Evolutionary conservation across 1,139 yeast species (phyloP), one percentile per base, ranked within the genome.

Genomic region (Candida tetrigidarum): DNA sequence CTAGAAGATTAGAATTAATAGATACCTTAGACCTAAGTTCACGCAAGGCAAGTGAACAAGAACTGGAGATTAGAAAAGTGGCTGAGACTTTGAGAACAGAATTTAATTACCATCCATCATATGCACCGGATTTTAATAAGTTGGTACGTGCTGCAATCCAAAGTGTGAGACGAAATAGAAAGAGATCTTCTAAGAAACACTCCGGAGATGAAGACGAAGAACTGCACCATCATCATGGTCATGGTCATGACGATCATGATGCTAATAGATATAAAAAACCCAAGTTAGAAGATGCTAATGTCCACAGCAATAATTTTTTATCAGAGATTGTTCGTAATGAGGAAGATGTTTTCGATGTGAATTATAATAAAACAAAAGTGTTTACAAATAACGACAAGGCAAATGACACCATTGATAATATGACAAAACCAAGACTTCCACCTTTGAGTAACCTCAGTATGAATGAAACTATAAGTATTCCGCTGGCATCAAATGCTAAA

Each of bases 111-210:
- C 79, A 84, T 1, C 67, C 65, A 7, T 78, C 77, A 3, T 72
- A 79, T 23, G 67, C 82, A 30, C 67, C 72, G 1, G 98, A 92
- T 54, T 92, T 93, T 61, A 96, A 91, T 62, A 86, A 86, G 62
- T 76, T 93, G 37, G 97, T 93, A 0, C 72, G 97, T 27, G 96
- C 97, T 2, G 98, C 97, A 0, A 86, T 93, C 22, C 99, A 93
- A 51, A 71, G 78, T 50, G 80, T 72, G 2, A 52, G 80, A 39
- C 56, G 80, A 42, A 75, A 75, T 51, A 55, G 80, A 18, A 75
- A 75, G 49, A 50, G 80, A 45, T 66, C 73, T 14, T 62, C 71
- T 27, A 69, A 72, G 48, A 60, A 58, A 37, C 50, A 55, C 30
- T 15, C 48, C 11, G 42, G 35, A 15, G 33, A 30, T 9, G 15